These are phyloP conservation scores for Solanum pennellii DNA, from an alignment of 257 asterid genomes.

Conservation along the genomic window DNA sequence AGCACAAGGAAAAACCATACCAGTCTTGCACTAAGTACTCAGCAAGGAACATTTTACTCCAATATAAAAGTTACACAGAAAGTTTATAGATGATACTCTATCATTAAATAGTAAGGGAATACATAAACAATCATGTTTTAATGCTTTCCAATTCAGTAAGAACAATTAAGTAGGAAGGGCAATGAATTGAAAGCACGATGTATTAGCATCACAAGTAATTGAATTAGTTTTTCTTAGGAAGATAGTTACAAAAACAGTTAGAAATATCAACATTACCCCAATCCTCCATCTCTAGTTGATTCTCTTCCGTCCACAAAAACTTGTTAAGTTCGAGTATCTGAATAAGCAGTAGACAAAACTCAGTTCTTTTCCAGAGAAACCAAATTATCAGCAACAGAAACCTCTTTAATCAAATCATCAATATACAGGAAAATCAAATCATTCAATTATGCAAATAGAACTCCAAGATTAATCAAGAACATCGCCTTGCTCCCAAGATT, in stretches of 20 bases:
- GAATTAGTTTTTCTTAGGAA: background rate
- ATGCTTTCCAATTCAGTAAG: background rate
- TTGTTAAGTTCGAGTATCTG: background rate
- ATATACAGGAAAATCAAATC: background rate
- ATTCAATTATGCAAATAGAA: background rate
- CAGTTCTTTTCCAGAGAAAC: background rate
- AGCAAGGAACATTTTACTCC: background rate
- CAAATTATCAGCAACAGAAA: background rate
- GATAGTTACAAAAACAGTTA: background rate
- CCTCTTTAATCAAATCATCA: background rate
- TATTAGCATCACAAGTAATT: background rate
- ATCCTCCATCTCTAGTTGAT: conserved; percentile 50
- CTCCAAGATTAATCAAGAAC: background rate
- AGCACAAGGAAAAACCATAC: background rate
- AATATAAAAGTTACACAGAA: background rate
- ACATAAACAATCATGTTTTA: background rate
- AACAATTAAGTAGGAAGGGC: background rate
- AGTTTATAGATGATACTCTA: background rate
- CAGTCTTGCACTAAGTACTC: background rate
- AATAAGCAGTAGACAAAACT: background rate
- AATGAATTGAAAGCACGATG: background rate
- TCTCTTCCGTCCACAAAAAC: conserved; percentile 7
- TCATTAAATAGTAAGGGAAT: background rate
- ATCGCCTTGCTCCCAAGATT: no score
- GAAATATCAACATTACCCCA: conserved; percentile 45